Percentiles rank a stretch among this genome's conserved stretches.
These are phyloP conservation scores for Podila epicladia DNA, from an alignment of 192 early-diverging fungal genomes.

Conservation along the genomic window DNA sequence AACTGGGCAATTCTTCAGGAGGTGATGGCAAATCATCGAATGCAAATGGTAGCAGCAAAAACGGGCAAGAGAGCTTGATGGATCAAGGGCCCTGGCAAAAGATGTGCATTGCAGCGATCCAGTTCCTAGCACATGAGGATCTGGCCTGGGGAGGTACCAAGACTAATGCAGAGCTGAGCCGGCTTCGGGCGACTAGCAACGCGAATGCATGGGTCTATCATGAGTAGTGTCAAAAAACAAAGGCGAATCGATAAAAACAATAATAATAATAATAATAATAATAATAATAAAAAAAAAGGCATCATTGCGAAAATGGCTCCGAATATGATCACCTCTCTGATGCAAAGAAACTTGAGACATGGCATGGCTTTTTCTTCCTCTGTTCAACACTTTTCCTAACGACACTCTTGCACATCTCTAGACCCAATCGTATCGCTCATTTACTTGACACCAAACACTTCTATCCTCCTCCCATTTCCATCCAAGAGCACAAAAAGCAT, in stretches of 20 bases:
- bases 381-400: neutral
- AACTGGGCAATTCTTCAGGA: conserved; percentile 1
- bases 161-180: conserved; percentile 35
- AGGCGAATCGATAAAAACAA: neutral
- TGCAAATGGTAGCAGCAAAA: neutral
- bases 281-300: neutral
- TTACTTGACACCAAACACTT: neutral
- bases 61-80: neutral
- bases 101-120: conserved; percentile 32
- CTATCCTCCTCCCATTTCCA: neutral
- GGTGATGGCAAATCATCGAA: neutral
- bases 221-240: conserved; percentile 5
- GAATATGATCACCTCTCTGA: no score
- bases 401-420: no score
- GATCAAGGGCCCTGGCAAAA: conserved; percentile 41
- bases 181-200: conserved; percentile 28
- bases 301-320: no score
- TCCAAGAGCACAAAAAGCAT: no score
- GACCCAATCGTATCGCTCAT: no score
- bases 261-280: neutral
- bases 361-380: neutral
- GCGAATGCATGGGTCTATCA: conserved; percentile 33
- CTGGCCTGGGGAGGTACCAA: conserved; percentile 41
- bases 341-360: neutral
- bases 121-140: conserved; percentile 41